A percentile compares a stretch with the other conserved stretches of the same genome.
phyloP scores from a whole-genome alignment of 2,329 filamentous ascomycete species.

The Coniochaeta sp. region DNA sequence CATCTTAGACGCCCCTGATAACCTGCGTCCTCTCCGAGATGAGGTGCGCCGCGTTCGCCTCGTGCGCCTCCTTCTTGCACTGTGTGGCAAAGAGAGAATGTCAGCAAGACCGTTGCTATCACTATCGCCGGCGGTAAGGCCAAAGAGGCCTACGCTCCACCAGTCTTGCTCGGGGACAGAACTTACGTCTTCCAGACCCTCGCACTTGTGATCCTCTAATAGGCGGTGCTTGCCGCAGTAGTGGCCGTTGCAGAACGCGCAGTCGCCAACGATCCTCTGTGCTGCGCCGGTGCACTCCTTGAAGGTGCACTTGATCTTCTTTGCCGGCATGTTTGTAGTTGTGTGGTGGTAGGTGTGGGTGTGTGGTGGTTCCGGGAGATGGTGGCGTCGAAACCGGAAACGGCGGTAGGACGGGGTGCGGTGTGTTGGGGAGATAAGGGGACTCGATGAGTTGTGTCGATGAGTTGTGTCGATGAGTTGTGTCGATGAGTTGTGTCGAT shows the following conservation, averaged over 20 bases:
- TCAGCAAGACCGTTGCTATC: slow-evolving; percentile 24
- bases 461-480: not conserved
- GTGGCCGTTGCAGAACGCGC: slow-evolving; percentile 86
- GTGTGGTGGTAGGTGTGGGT: slow-evolving; percentile 21
- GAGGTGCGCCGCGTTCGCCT: slow-evolving; percentile 86
- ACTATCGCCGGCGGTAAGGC: slow-evolving; percentile 25
- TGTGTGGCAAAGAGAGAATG: slow-evolving; percentile 25
- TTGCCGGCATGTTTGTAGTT: slow-evolving; percentile 51
- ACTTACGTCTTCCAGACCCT: slow-evolving; percentile 79
- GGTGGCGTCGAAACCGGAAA: not conserved
- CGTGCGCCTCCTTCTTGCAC: slow-evolving; percentile 96
- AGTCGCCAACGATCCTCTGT: slow-evolving; percentile 93
- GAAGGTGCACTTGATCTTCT: slow-evolving; percentile 79
- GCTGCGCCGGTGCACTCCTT: slow-evolving; percentile 83
- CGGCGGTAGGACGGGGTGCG: not conserved
- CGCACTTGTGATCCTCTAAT: slow-evolving; percentile 90
- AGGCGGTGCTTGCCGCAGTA: slow-evolving; percentile 94
- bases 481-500: too few species aligned
- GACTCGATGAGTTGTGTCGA: not conserved
- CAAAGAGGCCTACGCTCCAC: slow-evolving; percentile 18
- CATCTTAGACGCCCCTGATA: slow-evolving; percentile 73
- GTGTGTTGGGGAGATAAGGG: not conserved
- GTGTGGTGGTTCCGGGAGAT: not conserved
- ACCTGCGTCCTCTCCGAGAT: slow-evolving; percentile 90
- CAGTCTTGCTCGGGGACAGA: slow-evolving; percentile 16